Percentiles rank a stretch among this genome's conserved stretches.
Conservation (phyloP, 768 basidiomycete species). For the Hysterangium stoloniferum region DNA sequence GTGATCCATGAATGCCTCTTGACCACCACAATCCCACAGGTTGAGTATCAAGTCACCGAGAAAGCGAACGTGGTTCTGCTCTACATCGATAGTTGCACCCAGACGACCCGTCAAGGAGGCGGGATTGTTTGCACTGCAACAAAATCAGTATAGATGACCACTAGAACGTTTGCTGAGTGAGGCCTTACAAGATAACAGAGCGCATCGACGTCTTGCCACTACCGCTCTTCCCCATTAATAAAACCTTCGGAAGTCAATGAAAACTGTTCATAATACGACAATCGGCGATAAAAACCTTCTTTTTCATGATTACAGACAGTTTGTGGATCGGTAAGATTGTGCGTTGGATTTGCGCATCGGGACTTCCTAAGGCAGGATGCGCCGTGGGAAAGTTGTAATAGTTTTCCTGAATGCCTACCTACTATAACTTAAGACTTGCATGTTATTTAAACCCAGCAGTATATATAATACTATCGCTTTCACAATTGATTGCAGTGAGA, state of each 20-base stretch:
- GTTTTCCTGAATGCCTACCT: no score
- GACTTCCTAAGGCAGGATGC: not conserved
- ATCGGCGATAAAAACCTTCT: slow-evolving; percentile 22
- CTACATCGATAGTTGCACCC: slow-evolving; percentile 96
- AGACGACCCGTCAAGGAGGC: slow-evolving; percentile 86
- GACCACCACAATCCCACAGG: slow-evolving; percentile 98
- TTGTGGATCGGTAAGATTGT: no score
- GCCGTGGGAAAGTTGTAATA: not conserved
- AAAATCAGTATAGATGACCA: slow-evolving; percentile 12
- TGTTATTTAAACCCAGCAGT: no score
- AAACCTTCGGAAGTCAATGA: slow-evolving; percentile 49
- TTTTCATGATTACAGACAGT: slow-evolving; percentile 32
- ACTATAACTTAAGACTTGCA: no score
- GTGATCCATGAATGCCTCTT: slow-evolving; percentile 96
- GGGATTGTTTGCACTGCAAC: slow-evolving; percentile 82
- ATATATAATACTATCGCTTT: no score
- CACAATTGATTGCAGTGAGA: no score
- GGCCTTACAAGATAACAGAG: slow-evolving; percentile 90
- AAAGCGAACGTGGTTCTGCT: slow-evolving; percentile 95
- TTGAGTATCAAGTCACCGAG: slow-evolving; percentile 94
- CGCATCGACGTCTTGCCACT: slow-evolving; percentile 98
- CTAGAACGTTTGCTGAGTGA: not conserved
- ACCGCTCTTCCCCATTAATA: slow-evolving; percentile 96
- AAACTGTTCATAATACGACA: not conserved
- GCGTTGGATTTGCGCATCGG: no score